Evolutionary conservation across 2,329 filamentous ascomycete species (phyloP).

Genomic region (Paecilomyces formosus): DNA sequence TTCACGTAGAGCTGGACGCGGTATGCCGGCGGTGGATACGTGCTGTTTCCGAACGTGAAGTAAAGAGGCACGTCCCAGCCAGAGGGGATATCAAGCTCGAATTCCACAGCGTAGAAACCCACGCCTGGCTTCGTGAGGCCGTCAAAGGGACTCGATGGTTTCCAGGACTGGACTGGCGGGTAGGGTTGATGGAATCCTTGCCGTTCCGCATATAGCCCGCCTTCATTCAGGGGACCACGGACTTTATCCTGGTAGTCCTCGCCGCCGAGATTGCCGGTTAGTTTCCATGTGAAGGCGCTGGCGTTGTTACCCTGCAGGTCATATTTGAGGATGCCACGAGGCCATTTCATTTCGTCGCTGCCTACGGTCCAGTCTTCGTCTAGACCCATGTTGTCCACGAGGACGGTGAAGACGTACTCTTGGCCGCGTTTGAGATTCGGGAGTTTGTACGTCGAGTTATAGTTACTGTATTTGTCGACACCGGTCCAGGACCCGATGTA

Average conservation of each 20-base stretch:
- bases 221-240: slow-evolving; percentile 52
- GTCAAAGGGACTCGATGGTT: slow-evolving; percentile 25
- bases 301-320: slow-evolving; percentile 30
- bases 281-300: slow-evolving; percentile 42
- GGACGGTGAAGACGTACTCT: slow-evolving; percentile 57
- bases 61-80: slow-evolving; percentile 51
- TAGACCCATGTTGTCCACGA: slow-evolving; percentile 67
- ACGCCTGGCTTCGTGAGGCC: slow-evolving; percentile 42
- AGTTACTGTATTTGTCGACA: slow-evolving; percentile 40
- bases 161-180: slow-evolving; percentile 31
- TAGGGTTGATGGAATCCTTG: slow-evolving; percentile 49
- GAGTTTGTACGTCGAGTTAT: slow-evolving; percentile 52
- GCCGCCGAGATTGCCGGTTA: slow-evolving; percentile 53
- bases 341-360: slow-evolving; percentile 51
- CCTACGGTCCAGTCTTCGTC: slow-evolving; percentile 59
- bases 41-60: slow-evolving; percentile 48
- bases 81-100: slow-evolving; percentile 43
- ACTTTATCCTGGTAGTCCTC: slow-evolving; percentile 46
- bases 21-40: slow-evolving; percentile 50
- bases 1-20: slow-evolving; percentile 64
- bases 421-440: slow-evolving; percentile 45
- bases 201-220: slow-evolving; percentile 48
- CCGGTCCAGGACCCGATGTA: slow-evolving; percentile 61
- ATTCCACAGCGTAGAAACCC: slow-evolving; percentile 45
- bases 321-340: slow-evolving; percentile 47